phyloP scores from a whole-genome alignment of 345 rosid genomes.

The Citrus sinensis region DNA sequence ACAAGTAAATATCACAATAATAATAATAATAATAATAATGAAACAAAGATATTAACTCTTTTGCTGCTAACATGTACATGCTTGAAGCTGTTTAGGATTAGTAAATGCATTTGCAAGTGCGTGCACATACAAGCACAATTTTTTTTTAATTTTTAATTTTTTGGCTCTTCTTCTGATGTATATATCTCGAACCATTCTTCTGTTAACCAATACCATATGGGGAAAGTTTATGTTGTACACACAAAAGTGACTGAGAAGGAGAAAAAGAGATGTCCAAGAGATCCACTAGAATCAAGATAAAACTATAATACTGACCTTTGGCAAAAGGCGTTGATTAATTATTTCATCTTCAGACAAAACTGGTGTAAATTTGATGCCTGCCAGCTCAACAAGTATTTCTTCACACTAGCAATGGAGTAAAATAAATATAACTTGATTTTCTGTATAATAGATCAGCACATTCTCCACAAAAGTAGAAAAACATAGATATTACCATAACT shows the following conservation, averaged over 20 bases:
- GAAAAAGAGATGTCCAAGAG: not conserved
- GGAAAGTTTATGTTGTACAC: not conserved
- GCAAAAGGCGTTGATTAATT: constrained; percentile 52
- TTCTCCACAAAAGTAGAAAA: not conserved
- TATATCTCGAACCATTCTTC: not conserved
- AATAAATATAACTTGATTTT: constrained; percentile 13
- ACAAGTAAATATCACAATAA: not conserved
- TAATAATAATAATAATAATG: too few relatives aligned
- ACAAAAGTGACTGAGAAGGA: not conserved
- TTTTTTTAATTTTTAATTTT: not conserved
- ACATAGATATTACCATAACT: constrained; percentile 45
- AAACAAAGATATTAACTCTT: not conserved
- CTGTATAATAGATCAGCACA: not conserved
- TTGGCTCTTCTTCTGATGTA: not conserved
- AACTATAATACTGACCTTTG: constrained; percentile 53
- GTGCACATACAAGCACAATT: not conserved
- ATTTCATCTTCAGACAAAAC: constrained; percentile 43
- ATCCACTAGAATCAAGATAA: not conserved
- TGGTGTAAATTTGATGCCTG: constrained; percentile 60
- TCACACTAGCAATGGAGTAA: constrained; percentile 47
- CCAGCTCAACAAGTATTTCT: constrained; percentile 52
- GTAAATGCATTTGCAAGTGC: not conserved
- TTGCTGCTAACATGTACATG: not conserved
- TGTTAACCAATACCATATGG: not conserved
- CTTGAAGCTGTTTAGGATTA: not conserved